Percentiles rank a stretch among this genome's conserved stretches.
Conservation (phyloP, 2,329 filamentous ascomycete species). For the Mycosphaerelloides madeirae region DNA sequence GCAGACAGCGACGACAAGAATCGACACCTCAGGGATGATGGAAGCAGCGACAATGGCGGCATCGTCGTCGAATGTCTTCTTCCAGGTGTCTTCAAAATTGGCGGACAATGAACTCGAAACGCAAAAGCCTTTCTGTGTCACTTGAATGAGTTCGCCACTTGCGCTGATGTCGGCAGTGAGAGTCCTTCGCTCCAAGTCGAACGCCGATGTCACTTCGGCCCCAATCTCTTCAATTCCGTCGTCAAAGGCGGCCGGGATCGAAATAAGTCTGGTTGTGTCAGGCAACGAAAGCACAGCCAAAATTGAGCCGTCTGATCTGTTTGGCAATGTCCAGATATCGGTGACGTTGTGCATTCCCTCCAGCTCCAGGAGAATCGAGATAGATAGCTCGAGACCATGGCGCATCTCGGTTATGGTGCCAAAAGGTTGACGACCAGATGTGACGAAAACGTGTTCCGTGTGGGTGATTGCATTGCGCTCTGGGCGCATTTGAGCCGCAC, state of each 20-base stretch:
- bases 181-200: conserved; percentile 25
- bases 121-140: conserved; percentile 23
- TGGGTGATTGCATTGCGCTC: conserved; percentile 15
- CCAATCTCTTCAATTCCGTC: conserved; percentile 12
- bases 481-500: conserved; percentile 26
- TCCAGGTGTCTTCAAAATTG: conserved; percentile 28
- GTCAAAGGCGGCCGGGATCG: conserved; percentile 13
- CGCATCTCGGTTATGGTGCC: conserved; percentile 43
- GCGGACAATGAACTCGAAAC: conserved; percentile 17
- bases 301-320: conserved; percentile 29
- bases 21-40: conserved; percentile 12
- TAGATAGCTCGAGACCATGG: conserved; percentile 37
- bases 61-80: conserved; percentile 8
- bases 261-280: conserved; percentile 21
- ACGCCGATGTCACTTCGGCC: conserved; percentile 11
- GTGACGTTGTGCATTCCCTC: conserved; percentile 25
- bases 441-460: conserved; percentile 33
- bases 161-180: conserved; percentile 19
- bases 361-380: conserved; percentile 22
- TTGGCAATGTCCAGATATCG: conserved; percentile 37
- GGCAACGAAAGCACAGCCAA: conserved; percentile 36
- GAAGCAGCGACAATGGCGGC: conserved; percentile 23
- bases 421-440: conserved; percentile 41
- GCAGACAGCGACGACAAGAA: conserved; percentile 18
- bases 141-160: conserved; percentile 26